These are phyloP conservation scores for Syzygium jambos DNA, from an alignment of 345 rosid species.

Conservation along the genomic window DNA sequence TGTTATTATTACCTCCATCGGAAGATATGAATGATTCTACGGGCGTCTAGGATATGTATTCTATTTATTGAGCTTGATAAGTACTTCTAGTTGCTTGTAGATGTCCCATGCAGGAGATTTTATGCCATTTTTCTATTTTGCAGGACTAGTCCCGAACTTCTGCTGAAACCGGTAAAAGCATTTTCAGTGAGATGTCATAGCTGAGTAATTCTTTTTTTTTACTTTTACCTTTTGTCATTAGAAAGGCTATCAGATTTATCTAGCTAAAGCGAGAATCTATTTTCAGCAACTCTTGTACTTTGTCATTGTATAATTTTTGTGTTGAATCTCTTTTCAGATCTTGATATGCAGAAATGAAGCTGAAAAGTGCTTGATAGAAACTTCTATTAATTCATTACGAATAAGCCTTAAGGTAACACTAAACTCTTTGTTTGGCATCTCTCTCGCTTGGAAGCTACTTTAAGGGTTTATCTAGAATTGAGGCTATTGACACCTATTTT, in stretches of 20 bases:
- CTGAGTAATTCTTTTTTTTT: neutral
- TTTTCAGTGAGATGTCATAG: conserved; percentile 4
- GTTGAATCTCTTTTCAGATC: conserved; percentile 34
- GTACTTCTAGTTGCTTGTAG: neutral
- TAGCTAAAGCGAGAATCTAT: neutral
- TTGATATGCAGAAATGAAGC: conserved; percentile 94
- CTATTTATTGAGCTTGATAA: neutral
- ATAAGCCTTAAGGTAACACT: conserved; percentile 84
- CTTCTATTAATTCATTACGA: conserved; percentile 88
- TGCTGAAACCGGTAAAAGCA: conserved; percentile 75
- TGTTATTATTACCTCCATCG: neutral
- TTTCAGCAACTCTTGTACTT: neutral
- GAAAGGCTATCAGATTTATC: neutral
- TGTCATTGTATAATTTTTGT: neutral
- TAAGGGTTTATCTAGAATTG: neutral
- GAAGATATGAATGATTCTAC: neutral
- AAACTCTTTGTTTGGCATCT: neutral
- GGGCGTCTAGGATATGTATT: neutral
- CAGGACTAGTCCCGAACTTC: conserved; percentile 95
- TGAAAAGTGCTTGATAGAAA: conserved; percentile 93
- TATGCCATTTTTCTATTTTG: conserved; percentile 15
- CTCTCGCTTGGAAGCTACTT: neutral
- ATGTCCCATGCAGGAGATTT: neutral
- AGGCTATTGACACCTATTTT: no score
- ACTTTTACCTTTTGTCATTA: neutral